Evolutionary conservation across 2,329 filamentous ascomycete species (phyloP).

Genomic region (Colletotrichum graminicola): DNA sequence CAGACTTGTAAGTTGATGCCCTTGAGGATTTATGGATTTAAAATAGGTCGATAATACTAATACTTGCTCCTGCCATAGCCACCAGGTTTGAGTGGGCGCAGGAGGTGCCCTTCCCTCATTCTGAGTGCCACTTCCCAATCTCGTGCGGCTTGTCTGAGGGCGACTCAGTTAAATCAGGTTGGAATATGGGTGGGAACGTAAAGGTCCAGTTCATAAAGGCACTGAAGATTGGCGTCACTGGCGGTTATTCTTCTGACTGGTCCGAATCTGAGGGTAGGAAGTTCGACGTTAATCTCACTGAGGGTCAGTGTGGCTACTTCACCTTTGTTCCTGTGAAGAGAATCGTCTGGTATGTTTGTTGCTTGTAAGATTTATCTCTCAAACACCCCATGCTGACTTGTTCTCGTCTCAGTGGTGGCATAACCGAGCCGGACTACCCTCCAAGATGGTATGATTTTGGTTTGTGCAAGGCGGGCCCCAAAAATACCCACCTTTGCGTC

Average conservation of each 20-base stretch:
- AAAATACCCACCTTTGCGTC: background rate
- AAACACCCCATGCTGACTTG: background rate
- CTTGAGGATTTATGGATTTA: background rate
- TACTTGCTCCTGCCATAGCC: background rate
- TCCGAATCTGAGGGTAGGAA: constrained; percentile 9
- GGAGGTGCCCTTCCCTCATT: constrained; percentile 53
- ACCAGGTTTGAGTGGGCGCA: constrained; percentile 47
- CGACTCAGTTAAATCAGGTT: constrained; percentile 48
- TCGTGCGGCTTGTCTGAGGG: constrained; percentile 46
- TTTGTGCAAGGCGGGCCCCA: background rate
- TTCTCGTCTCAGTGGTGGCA: background rate
- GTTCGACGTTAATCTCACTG: constrained; percentile 23
- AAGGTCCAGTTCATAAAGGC: constrained; percentile 43
- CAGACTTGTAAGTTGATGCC: background rate
- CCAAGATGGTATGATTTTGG: background rate
- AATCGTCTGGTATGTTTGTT: constrained; percentile 31
- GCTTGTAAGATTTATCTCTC: background rate
- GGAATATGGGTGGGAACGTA: constrained; percentile 50
- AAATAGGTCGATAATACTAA: background rate
- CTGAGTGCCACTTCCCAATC: constrained; percentile 50
- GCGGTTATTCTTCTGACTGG: constrained; percentile 26
- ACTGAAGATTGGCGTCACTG: constrained; percentile 46
- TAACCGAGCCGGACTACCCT: background rate
- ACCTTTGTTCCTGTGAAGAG: constrained; percentile 43
- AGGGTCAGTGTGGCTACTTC: constrained; percentile 43